Evolutionary conservation across 148 eudicot genomes (phyloP).

Genomic region (Rhododendron williamsianum): DNA sequence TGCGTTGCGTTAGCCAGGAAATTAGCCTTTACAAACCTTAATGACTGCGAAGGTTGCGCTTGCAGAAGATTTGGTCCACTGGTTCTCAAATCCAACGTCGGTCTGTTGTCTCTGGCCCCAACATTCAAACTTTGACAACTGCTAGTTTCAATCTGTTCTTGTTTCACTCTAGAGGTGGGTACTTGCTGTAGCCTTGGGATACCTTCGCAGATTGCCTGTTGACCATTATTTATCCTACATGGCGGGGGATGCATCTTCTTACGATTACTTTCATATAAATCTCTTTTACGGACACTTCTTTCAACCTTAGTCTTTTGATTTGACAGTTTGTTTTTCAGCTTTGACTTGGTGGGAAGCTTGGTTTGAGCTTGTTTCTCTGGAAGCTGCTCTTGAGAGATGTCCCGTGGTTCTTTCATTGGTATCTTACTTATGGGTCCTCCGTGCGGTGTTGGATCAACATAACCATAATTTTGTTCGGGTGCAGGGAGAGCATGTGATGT

Average conservation of each 20-base stretch:
- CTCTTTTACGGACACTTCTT: not conserved
- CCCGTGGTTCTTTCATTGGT: not conserved
- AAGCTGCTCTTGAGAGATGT: conserved; percentile 6
- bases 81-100: not conserved
- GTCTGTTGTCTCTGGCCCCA: not conserved
- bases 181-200: conserved; percentile 6
- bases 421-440: conserved; percentile 1
- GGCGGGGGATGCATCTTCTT: not conserved
- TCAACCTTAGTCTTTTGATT: not conserved
- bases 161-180: not conserved
- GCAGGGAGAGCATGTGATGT: conserved; percentile 1
- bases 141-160: conserved; percentile 5
- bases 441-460: not conserved
- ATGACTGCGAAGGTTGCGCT: not conserved
- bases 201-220: not conserved
- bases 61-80: not conserved
- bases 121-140: not conserved
- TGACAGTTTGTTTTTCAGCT: not conserved
- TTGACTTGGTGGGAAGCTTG: not conserved
- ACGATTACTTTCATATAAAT: not conserved
- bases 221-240: not conserved
- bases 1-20: not conserved
- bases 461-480: not conserved
- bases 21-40: not conserved
- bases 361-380: not conserved